Percentiles rank a stretch among this genome's conserved stretches.
These are phyloP conservation scores for Nyssa sinensis DNA, from an alignment of 148 eudicot genomes.

Conservation along the genomic window DNA sequence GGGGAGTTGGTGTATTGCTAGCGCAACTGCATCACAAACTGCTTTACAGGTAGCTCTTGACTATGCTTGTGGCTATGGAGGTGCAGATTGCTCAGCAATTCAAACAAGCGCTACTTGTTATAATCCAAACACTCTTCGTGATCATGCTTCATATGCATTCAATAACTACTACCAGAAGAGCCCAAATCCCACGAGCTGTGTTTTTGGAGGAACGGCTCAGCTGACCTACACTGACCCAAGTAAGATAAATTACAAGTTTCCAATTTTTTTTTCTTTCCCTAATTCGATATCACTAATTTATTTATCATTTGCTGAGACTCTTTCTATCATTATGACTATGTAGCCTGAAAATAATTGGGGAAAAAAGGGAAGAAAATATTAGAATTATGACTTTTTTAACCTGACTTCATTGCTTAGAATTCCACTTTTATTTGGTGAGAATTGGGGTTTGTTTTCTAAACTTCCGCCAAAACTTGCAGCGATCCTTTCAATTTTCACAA, in stretches of 20 bases:
- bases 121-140: constrained; percentile 60
- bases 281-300: background rate
- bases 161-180: constrained; percentile 91
- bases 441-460: background rate
- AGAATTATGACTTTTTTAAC: too few relatives aligned
- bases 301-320: background rate
- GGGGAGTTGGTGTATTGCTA: constrained; percentile 90
- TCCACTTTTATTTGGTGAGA: background rate
- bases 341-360: too few relatives aligned
- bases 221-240: constrained; percentile 80
- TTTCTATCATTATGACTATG: background rate
- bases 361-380: too few relatives aligned
- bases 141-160: constrained; percentile 94
- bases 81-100: constrained; percentile 84
- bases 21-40: constrained; percentile 63
- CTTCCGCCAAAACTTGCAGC: too few relatives aligned
- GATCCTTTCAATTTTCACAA: background rate
- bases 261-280: background rate
- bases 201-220: constrained; percentile 86
- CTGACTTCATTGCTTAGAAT: too few relatives aligned
- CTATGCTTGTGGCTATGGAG: constrained; percentile 97
- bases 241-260: constrained; percentile 32
- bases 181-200: constrained; percentile 85
- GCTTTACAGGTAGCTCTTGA: constrained; percentile 91
- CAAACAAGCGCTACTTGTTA: constrained; percentile 73